These are phyloP conservation scores for Leptomonas pyrrhocoris DNA, from an alignment of 208 protist species.

Conservation along the genomic window DNA sequence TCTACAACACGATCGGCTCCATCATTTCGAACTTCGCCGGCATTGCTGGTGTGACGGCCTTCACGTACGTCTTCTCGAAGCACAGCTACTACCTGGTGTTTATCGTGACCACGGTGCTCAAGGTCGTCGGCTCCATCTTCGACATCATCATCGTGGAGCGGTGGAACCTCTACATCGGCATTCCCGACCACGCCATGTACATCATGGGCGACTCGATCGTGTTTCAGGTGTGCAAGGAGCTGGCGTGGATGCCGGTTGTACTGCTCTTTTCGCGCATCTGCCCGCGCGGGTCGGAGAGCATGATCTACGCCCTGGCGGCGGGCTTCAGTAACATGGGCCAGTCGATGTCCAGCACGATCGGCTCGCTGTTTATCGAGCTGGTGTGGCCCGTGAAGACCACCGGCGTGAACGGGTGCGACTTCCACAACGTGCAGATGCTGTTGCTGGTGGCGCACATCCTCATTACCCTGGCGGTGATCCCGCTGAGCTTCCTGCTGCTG, in stretches of 20 bases:
- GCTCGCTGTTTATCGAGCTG: slow-evolving; percentile 52
- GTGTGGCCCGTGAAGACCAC: slow-evolving; percentile 45
- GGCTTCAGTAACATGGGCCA: slow-evolving; percentile 77
- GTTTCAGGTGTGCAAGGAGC: slow-evolving; percentile 51
- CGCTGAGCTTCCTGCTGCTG: slow-evolving; percentile 63
- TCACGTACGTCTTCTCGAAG: slow-evolving; percentile 61
- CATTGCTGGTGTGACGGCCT: slow-evolving; percentile 43
- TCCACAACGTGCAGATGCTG: slow-evolving; percentile 57
- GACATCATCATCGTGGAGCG: slow-evolving; percentile 61
- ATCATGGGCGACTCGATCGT: slow-evolving; percentile 68
- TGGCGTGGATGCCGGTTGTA: slow-evolving; percentile 74
- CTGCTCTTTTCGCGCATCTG: slow-evolving; percentile 81
- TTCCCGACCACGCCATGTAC: slow-evolving; percentile 68
- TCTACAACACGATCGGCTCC: slow-evolving; percentile 58
- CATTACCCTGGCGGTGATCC: slow-evolving; percentile 53
- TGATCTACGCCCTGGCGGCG: slow-evolving; percentile 75
- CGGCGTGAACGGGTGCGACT: slow-evolving; percentile 52
- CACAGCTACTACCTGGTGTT: slow-evolving; percentile 42
- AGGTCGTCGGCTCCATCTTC: slow-evolving; percentile 43
- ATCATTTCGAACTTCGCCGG: slow-evolving; percentile 49
- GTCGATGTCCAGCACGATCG: slow-evolving; percentile 41
- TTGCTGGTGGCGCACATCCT: slow-evolving; percentile 59
- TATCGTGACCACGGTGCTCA: slow-evolving; percentile 34
- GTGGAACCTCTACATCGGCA: slow-evolving; percentile 59
- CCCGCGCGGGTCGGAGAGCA: slow-evolving; percentile 78